A percentile compares a stretch with the other conserved stretches of the same genome.
Conservation (phyloP, 176 grass and related monocot genomes). For the Microstegium vimineum region DNA sequence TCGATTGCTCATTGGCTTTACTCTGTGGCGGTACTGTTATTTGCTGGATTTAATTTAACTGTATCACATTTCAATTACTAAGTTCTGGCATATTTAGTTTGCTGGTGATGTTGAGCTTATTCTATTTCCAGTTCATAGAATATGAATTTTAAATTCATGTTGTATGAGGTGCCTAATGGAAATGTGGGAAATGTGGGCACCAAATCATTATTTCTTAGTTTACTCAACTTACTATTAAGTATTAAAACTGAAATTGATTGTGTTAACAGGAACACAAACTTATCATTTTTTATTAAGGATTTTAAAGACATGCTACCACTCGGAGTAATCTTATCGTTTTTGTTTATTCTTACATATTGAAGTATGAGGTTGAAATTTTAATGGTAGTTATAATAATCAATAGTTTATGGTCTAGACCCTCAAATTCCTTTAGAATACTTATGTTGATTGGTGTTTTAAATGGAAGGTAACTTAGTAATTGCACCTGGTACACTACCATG, state of each 20-base stretch:
- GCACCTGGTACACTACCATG: neutral
- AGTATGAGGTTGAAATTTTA: neutral
- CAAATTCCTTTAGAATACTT: neutral
- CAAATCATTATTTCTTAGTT: neutral
- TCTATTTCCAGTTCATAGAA: neutral
- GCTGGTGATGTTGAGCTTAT: neutral
- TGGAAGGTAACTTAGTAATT: neutral
- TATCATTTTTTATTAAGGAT: neutral
- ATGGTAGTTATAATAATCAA: neutral
- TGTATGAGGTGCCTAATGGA: neutral
- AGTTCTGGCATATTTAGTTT: neutral
- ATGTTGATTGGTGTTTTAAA: neutral
- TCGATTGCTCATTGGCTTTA: conserved; percentile 17
- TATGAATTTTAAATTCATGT: neutral
- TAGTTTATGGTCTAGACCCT: neutral
- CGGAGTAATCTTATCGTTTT: neutral
- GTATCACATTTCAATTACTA: neutral
- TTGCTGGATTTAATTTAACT: conserved; percentile 9
- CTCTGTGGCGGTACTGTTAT: neutral
- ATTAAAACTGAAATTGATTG: neutral
- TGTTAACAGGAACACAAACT: neutral
- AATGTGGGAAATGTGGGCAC: neutral
- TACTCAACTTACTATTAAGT: neutral
- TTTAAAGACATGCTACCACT: neutral
- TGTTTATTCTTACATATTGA: neutral